Percentiles rank a stretch among this genome's conserved stretches.
phyloP scores from a whole-genome alignment of 2,329 filamentous ascomycete genomes.

The Trichophyton simii region DNA sequence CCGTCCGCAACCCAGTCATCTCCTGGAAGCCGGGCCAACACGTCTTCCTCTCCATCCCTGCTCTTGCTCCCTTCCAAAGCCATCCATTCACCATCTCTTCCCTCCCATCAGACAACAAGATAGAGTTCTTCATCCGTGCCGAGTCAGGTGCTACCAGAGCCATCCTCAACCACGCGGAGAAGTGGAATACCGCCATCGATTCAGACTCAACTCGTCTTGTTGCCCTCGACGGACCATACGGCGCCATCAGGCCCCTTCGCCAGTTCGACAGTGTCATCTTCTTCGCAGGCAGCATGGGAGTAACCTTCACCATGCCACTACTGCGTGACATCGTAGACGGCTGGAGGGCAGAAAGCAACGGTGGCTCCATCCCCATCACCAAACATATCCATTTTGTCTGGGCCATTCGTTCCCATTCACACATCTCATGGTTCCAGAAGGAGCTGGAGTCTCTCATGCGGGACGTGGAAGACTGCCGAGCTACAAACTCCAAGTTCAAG shows the following conservation, averaged over 20 bases:
- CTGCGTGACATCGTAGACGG: constrained; percentile 43
- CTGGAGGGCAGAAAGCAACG: constrained; percentile 19
- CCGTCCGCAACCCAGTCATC: constrained; percentile 43
- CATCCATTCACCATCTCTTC: constrained; percentile 54
- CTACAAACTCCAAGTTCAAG: constrained; percentile 20
- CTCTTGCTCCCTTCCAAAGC: constrained; percentile 45
- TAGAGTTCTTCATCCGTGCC: constrained; percentile 46
- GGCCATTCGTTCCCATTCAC: constrained; percentile 44
- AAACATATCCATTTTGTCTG: constrained; percentile 44
- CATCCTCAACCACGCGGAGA: constrained; percentile 41
- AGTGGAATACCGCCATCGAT: constrained; percentile 17
- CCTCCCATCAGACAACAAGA: constrained; percentile 41
- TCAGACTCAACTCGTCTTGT: constrained; percentile 23
- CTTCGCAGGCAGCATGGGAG: constrained; percentile 48
- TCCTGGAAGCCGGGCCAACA: constrained; percentile 52
- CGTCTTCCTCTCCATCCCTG: constrained; percentile 47
- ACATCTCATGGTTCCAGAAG: constrained; percentile 41
- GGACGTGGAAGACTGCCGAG: constrained; percentile 31
- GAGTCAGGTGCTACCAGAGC: constrained; percentile 41
- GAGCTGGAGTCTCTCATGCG: constrained; percentile 37
- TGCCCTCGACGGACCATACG: constrained; percentile 45
- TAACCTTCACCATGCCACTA: constrained; percentile 45
- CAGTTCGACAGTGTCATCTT: constrained; percentile 51
- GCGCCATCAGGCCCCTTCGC: constrained; percentile 38
- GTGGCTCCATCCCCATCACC: constrained; percentile 20